These are phyloP conservation scores for Castanea mollissima DNA, from an alignment of 306 rosid genomes.

Conservation along the genomic window DNA sequence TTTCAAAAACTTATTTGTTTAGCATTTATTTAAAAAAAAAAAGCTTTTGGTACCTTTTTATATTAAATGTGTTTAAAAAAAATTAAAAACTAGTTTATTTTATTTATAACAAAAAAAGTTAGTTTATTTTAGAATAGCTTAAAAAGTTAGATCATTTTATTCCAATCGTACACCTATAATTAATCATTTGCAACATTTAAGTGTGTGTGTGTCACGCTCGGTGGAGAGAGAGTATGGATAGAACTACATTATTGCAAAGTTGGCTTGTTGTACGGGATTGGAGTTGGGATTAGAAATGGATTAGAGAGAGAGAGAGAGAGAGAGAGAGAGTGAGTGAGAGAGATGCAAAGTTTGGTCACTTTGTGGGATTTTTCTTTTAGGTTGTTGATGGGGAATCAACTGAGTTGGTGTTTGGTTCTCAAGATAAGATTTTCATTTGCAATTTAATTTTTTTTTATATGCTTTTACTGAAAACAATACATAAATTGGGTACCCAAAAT, in stretches of 20 bases:
- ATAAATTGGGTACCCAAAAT: background rate
- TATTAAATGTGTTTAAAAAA: too few species aligned
- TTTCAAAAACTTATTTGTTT: too few species aligned
- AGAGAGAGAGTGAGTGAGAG: conserved; percentile 24
- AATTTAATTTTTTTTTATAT: background rate
- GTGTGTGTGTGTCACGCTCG: background rate
- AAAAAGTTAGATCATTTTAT: too few species aligned
- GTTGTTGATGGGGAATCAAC: conserved; percentile 41
- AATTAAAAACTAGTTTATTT: too few species aligned
- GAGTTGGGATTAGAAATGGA: conserved; percentile 29
- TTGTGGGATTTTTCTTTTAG: conserved; percentile 33
- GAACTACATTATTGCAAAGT: conserved; percentile 15
- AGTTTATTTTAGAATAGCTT: too few species aligned
- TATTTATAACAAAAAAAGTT: too few species aligned
- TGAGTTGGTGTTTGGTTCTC: conserved; percentile 28
- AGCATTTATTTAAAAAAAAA: too few species aligned
- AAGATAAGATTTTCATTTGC: conserved; percentile 18
- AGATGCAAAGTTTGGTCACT: conserved; percentile 39
- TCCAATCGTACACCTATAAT: too few species aligned
- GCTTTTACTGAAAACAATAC: too few species aligned
- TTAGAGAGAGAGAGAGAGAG: conserved; percentile 24
- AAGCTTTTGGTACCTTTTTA: too few species aligned
- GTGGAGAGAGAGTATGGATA: background rate
- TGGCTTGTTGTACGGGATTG: conserved; percentile 36
- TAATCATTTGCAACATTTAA: too few species aligned